These are phyloP conservation scores for Boletus tylopilopsis DNA, from an alignment of 768 basidiomycete species.

Conservation along the genomic window DNA sequence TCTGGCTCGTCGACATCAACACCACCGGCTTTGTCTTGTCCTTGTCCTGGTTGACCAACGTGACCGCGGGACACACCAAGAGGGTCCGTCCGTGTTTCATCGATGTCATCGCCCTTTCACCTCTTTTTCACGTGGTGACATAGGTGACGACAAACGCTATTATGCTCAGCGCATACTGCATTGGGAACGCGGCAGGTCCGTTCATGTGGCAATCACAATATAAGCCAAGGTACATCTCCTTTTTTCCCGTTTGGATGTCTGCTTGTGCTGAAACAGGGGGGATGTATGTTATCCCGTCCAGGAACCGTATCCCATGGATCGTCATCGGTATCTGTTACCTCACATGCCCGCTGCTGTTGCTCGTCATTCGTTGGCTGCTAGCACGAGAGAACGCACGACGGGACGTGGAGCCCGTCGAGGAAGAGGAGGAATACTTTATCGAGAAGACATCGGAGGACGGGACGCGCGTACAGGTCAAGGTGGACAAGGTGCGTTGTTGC, in stretches of 20 bases:
- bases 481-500: slow-evolving; percentile 52
- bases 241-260: too few relatives aligned
- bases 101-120: not conserved
- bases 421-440: slow-evolving; percentile 61
- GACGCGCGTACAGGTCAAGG: slow-evolving; percentile 47
- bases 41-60: slow-evolving; percentile 59
- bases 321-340: slow-evolving; percentile 66
- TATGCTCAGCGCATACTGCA: slow-evolving; percentile 66
- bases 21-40: slow-evolving; percentile 59
- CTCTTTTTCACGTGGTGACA: not conserved
- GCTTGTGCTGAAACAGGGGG: too few relatives aligned
- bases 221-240: slow-evolving; percentile 49
- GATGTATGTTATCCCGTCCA: too few relatives aligned
- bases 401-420: slow-evolving; percentile 53
- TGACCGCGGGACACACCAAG: slow-evolving; percentile 73
- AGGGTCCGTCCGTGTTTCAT: slow-evolving; percentile 46
- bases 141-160: slow-evolving; percentile 54
- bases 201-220: slow-evolving; percentile 76
- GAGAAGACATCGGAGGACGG: slow-evolving; percentile 52
- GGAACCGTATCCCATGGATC: slow-evolving; percentile 74
- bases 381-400: slow-evolving; percentile 59
- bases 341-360: slow-evolving; percentile 45
- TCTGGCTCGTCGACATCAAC: slow-evolving; percentile 38
- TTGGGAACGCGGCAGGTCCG: slow-evolving; percentile 66
- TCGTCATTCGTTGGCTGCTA: slow-evolving; percentile 52